Evolutionary conservation across 208 protist genomes (phyloP), one percentile per base, ranked within the genome.

Genomic region (Acanthamoeba royreba): DNA sequence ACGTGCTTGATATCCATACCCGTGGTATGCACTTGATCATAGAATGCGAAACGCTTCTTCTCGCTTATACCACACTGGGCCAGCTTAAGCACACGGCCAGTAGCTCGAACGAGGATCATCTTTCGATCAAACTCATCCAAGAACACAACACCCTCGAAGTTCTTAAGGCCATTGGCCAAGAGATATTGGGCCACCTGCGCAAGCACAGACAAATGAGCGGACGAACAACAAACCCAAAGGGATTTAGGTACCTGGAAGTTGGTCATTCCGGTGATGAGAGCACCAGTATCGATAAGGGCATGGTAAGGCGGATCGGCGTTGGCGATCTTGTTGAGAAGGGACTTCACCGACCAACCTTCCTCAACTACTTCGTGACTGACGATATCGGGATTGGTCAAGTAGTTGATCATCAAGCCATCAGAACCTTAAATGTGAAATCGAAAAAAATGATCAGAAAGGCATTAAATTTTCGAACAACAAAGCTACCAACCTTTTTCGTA

Each of bases 201-300:
- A n/a, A n/a, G n/a, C n/a, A n/a, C n/a, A 69, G 33, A 35, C 28
- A 8, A 69, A 69, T 69, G 19, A 61, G 25, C 25, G 19, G 25
- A 61, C 53, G 19, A 61, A 25, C 25, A 61, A 19, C 53, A 61
- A 61, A n/a, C n/a, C n/a, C 53, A 61, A 61, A 61, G 53, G 22
- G 19, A 61, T 61, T 25, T 61, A 61, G 22, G 53, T 19, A 61
- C 53, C 42, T 98, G 96, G 89, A 97, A 93, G 96, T 99, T 99
- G 77, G 96, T 96, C 97, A 99, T 97, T 92, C 98, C 98, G 38
- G 98, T 99, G 95, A 99, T 99, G 61, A 99, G 96, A 13, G 98
- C 98, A 31, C 98, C 98, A 31, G 98, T 98, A 95, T 99, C 98
- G 52, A 99, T 99, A 94, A 99, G 98, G n/a, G 98, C 97, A 45